Percentiles rank a stretch among this genome's conserved stretches.
Evolutionary conservation across 345 rosid species (phyloP).

Genomic region (Rhodomyrtus tomentosa): DNA sequence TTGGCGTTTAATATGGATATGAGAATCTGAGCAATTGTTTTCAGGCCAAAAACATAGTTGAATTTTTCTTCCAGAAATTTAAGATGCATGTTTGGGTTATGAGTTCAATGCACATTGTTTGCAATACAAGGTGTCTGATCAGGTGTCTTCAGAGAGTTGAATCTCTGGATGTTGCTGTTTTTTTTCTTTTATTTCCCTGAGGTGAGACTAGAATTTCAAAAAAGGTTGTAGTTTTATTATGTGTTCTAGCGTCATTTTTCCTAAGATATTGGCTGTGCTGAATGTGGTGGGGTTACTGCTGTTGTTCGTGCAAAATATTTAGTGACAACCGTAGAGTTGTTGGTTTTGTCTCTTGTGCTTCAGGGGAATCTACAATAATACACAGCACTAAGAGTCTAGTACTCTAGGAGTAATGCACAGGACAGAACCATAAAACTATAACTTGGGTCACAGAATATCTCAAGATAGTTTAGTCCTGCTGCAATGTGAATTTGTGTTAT

Average conservation of each 20-base stretch:
- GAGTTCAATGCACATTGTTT: background rate
- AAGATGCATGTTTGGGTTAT: background rate
- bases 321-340: background rate
- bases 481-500: background rate
- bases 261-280: background rate
- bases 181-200: background rate
- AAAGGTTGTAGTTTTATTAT: background rate
- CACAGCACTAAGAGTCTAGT: background rate
- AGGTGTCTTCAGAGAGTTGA: background rate
- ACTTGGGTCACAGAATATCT: background rate
- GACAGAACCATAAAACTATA: background rate
- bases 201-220: background rate
- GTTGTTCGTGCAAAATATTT: background rate
- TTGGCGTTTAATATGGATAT: background rate
- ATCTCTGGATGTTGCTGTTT: background rate
- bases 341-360: background rate
- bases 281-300: background rate
- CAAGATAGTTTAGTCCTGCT: background rate
- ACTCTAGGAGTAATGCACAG: background rate
- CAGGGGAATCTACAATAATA: background rate
- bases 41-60: background rate
- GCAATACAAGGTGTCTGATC: background rate
- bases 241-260: background rate
- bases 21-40: background rate
- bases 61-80: background rate